These are phyloP conservation scores for Plasmodium cynomolgi DNA, from an alignment of 169 alveolate genomes.

Conservation along the genomic window DNA sequence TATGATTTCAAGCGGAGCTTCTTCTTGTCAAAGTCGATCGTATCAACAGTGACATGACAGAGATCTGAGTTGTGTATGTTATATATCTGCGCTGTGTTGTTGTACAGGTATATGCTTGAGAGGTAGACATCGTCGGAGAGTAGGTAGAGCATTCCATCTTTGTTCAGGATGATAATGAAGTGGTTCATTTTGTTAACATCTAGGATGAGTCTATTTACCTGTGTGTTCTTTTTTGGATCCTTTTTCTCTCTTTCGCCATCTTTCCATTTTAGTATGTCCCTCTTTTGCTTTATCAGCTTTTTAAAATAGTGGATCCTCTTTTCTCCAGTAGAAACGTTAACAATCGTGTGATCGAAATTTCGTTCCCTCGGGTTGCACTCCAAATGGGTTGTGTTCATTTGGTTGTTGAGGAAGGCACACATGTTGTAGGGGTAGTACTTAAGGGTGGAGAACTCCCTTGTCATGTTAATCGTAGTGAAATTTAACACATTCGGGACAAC, in stretches of 20 bases:
- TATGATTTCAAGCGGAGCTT: constrained; percentile 7
- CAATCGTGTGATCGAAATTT: not conserved
- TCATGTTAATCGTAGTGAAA: constrained; percentile 42
- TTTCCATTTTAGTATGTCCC: constrained; percentile 10
- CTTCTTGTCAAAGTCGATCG: constrained; percentile 36
- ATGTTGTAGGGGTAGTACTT: constrained; percentile 55
- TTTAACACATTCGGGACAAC: constrained; percentile 59
- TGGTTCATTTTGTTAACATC: constrained; percentile 48
- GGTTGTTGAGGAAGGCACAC: constrained; percentile 45
- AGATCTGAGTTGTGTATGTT: constrained; percentile 40
- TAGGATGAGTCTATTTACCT: not conserved
- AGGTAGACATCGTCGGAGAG: constrained; percentile 53
- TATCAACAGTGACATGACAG: constrained; percentile 55
- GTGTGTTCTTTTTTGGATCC: not conserved
- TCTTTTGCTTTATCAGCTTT: constrained; percentile 1
- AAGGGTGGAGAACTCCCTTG: constrained; percentile 18
- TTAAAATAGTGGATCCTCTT: not conserved
- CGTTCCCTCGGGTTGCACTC: not conserved
- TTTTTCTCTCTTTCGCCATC: not conserved
- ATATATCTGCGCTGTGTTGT: constrained; percentile 33
- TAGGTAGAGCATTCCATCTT: constrained; percentile 53
- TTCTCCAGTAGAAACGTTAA: constrained; percentile 35
- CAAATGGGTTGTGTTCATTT: constrained; percentile 59
- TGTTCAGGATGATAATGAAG: constrained; percentile 57
- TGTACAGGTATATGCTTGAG: constrained; percentile 39